Conservation (phyloP, 2,329 filamentous ascomycete species). For the Zalaria obscura region DNA sequence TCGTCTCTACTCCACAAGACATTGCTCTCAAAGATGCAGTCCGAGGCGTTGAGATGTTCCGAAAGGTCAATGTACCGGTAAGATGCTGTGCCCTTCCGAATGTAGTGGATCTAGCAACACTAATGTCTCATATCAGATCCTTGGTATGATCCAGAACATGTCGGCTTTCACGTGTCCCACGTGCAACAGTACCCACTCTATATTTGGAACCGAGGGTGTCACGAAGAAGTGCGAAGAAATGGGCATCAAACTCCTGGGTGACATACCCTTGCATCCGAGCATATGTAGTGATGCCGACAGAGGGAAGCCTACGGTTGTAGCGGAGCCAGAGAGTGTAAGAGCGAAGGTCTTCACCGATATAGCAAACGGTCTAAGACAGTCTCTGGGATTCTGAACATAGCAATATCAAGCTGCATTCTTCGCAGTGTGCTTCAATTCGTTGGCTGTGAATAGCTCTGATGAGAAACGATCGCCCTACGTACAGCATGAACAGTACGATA, state of each 20-base stretch:
- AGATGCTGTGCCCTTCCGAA: constrained; percentile 1
- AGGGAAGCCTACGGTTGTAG: constrained; percentile 80
- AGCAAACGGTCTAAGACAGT: constrained; percentile 6
- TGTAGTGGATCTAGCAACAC: not conserved
- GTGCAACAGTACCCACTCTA: constrained; percentile 19
- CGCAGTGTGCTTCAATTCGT: too few relatives aligned
- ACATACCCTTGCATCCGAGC: constrained; percentile 73
- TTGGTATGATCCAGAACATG: constrained; percentile 92
- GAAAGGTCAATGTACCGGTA: constrained; percentile 61
- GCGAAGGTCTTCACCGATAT: constrained; percentile 51
- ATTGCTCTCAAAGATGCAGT: constrained; percentile 84
- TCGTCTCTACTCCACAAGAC: constrained; percentile 88
- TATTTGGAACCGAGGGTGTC: constrained; percentile 34
- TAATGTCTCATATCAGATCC: constrained; percentile 25
- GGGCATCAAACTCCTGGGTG: constrained; percentile 66
- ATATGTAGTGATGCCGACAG: constrained; percentile 80
- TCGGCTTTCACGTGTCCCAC: constrained; percentile 67
- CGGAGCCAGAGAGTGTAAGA: constrained; percentile 62
- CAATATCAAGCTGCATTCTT: too few relatives aligned
- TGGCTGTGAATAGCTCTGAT: too few relatives aligned
- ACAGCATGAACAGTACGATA: too few relatives aligned
- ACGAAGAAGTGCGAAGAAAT: constrained; percentile 55
- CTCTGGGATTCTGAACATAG: constrained; percentile 5
- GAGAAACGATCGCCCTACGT: too few relatives aligned
- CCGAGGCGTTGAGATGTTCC: constrained; percentile 86